Conservation (phyloP, 179 eudicot species). For the Silene noctiflora region DNA sequence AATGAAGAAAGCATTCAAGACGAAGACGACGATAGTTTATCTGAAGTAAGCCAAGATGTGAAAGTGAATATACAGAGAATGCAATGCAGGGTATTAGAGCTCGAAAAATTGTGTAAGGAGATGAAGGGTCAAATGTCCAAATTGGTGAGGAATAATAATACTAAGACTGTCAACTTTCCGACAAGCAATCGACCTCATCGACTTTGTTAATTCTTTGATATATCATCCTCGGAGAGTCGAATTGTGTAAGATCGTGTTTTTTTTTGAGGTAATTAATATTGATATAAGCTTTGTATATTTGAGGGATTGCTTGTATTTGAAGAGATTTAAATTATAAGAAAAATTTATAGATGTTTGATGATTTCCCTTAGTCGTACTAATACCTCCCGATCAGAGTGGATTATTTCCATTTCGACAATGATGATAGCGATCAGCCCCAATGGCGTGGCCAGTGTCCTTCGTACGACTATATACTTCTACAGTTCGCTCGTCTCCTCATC, state of each 20-base stretch:
- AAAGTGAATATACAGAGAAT: conserved; percentile 54
- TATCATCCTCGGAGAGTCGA: background rate
- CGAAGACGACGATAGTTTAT: conserved; percentile 12
- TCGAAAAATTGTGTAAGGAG: conserved; percentile 70
- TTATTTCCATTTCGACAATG: too few relatives aligned
- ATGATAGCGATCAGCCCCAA: too few relatives aligned
- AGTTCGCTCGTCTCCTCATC: too few relatives aligned
- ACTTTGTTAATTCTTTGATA: conserved; percentile 40
- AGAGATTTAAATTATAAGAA: background rate
- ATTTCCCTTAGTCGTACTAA: too few relatives aligned
- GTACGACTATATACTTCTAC: too few relatives aligned
- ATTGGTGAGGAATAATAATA: conserved; percentile 37
- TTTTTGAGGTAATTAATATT: background rate
- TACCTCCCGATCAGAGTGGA: too few relatives aligned
- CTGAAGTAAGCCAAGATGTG: conserved; percentile 42
- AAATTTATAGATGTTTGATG: too few relatives aligned
- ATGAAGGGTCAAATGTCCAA: conserved; percentile 82
- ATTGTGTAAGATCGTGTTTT: conserved; percentile 16
- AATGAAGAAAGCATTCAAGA: conserved; percentile 10
- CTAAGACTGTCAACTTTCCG: conserved; percentile 22
- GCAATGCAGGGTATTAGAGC: conserved; percentile 73
- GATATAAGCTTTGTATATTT: background rate
- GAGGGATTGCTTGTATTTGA: background rate
- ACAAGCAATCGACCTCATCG: conserved; percentile 39
- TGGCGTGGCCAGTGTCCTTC: too few relatives aligned